These are phyloP conservation scores for Monosporascus sp. DNA, from an alignment of 2,329 filamentous ascomycete species.

Conservation along the genomic window DNA sequence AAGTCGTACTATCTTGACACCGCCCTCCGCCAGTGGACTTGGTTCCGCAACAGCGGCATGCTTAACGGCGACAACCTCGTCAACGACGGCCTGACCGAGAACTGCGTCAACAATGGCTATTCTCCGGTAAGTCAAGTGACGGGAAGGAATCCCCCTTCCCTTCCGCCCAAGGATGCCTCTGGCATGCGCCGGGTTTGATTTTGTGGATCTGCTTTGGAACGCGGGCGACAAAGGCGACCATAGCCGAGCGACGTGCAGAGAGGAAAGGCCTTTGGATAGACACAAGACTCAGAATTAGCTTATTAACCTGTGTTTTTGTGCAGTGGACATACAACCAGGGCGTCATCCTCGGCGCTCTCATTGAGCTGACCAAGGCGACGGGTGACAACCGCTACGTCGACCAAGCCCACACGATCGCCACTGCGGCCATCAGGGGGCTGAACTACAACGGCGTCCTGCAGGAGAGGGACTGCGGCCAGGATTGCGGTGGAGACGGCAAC, in stretches of 20 bases:
- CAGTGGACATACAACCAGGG: conserved; percentile 54
- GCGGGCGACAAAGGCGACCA: too few relatives aligned
- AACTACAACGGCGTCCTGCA: conserved; percentile 42
- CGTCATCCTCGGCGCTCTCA: conserved; percentile 49
- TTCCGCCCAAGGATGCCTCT: too few relatives aligned
- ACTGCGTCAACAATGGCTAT: conserved; percentile 46
- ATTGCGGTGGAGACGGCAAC: conserved; percentile 45
- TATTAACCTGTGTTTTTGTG: neutral
- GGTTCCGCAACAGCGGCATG: conserved; percentile 40
- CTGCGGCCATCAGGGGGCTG: conserved; percentile 43
- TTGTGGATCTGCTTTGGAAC: too few relatives aligned
- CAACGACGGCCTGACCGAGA: conserved; percentile 40
- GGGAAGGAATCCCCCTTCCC: too few relatives aligned
- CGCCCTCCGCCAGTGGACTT: conserved; percentile 39
- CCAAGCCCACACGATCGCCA: conserved; percentile 43
- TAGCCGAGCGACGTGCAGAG: too few relatives aligned
- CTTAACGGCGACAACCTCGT: conserved; percentile 39
- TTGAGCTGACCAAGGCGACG: conserved; percentile 45
- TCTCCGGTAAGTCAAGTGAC: conserved; percentile 24
- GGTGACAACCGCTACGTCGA: conserved; percentile 35
- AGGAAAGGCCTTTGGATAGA: too few relatives aligned
- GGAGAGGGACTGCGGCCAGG: conserved; percentile 38
- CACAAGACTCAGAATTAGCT: neutral
- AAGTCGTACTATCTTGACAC: conserved; percentile 33
- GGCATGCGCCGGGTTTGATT: too few relatives aligned